Conservation (phyloP, 2,329 filamentous ascomycete genomes). For the Fusarium succisae region DNA sequence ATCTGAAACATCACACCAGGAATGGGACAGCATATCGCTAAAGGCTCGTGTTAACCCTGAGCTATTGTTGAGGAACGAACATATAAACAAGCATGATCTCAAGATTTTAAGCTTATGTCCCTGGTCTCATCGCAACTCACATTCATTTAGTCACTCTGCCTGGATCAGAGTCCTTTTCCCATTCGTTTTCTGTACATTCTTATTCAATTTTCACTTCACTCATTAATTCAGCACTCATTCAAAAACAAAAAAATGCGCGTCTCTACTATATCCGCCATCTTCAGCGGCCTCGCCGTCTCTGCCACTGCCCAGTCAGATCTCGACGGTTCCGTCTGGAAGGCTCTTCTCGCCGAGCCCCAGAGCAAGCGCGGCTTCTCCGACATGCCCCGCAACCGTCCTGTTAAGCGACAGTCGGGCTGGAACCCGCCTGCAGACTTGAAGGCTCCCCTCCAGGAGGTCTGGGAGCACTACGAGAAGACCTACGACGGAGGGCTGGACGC, state of each 20-base stretch:
- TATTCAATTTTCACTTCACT: background rate
- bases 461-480: constrained; percentile 26
- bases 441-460: constrained; percentile 25
- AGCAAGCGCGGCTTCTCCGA: background rate
- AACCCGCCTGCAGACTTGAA: constrained; percentile 23
- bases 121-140: background rate
- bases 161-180: background rate
- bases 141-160: constrained; percentile 7
- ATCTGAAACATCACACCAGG: background rate
- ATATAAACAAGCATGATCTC: too few species aligned
- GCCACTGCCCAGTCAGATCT: constrained; percentile 26
- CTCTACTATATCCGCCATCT: background rate
- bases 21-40: background rate
- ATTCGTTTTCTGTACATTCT: constrained; percentile 1
- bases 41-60: background rate
- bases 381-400: constrained; percentile 19
- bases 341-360: constrained; percentile 11
- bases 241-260: constrained; percentile 2
- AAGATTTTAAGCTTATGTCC: background rate
- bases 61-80: accelerated
- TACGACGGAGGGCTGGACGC: constrained; percentile 18
- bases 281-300: constrained; percentile 13
- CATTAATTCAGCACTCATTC: background rate
- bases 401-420: constrained; percentile 32
- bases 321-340: constrained; percentile 27